Evolutionary conservation across 2,329 filamentous ascomycete species (phyloP).

Genomic region (Coniella lustricola): DNA sequence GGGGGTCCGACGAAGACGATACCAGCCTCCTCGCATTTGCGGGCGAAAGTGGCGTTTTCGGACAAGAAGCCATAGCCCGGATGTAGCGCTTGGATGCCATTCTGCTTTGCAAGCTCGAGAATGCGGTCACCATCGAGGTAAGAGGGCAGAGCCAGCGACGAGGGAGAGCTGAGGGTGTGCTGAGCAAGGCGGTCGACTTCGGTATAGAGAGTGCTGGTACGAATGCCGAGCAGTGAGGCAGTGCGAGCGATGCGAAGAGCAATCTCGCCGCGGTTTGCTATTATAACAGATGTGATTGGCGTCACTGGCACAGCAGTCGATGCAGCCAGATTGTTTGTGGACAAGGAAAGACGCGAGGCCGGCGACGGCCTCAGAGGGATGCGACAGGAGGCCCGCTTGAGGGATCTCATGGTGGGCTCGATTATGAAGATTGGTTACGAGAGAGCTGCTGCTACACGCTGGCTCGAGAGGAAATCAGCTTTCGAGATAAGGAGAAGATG

Average conservation of each 20-base stretch:
- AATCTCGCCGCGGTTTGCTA: conserved; percentile 96
- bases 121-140: conserved; percentile 94
- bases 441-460: neutral
- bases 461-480: no score
- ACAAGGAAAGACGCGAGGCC: conserved; percentile 12
- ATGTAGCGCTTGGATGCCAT: conserved; percentile 86
- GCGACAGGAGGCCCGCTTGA: conserved; percentile 44
- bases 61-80: conserved; percentile 94
- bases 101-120: conserved; percentile 76
- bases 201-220: conserved; percentile 91
- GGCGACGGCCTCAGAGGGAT: conserved; percentile 27
- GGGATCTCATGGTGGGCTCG: conserved; percentile 41
- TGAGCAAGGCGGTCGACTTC: conserved; percentile 82
- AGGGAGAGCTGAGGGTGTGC: conserved; percentile 78
- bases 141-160: conserved; percentile 75
- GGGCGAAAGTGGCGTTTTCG: conserved; percentile 87
- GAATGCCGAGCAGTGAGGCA: conserved; percentile 80
- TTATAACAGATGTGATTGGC: conserved; percentile 72
- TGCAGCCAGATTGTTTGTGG: conserved; percentile 26
- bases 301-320: conserved; percentile 31
- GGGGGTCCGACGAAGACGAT: conserved; percentile 93
- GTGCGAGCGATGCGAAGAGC: conserved; percentile 88
- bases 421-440: neutral
- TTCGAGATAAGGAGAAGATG: neutral
- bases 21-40: conserved; percentile 80